Base-by-base conservation (phyloP, 1,284 basidiomycete genomes). In the Anthracocystis walkeri region DNA sequence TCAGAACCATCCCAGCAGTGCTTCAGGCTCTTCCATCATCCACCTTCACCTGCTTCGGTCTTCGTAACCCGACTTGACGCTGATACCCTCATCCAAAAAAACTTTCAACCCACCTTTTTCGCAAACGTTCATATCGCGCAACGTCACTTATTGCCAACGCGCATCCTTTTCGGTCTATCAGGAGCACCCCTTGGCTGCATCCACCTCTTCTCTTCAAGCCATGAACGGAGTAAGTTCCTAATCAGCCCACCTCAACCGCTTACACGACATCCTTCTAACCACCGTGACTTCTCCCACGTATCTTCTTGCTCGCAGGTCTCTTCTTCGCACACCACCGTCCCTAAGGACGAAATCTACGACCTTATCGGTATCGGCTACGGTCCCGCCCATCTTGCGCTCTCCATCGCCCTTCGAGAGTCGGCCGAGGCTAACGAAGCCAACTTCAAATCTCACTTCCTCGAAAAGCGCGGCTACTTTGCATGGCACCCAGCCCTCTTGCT, bases 401-500 rank as follows among this genome's bases (percentile, higher is more conserved):
- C 81, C 21, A 83, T 85, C 49, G 65, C 82, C 6, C 70, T 85
- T 23, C 69, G 77, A 38, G 83, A 84, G 67, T 79, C 67, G n/a
- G 58, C 59, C 18, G 79, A 81, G 42, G 80, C 75, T 27, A 45
- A 52, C 51, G 69, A 78, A 14, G 49, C 58, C 6, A 48, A 61
- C 49, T 79, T 82, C 62, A 75, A 77, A 42, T 66, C 68, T 20
- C 63, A 70, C 56, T 84, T 84, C 46, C 64, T 84, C 27, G 83
- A 84, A 61, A 66, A 67, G 48, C 81, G 81, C 38, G 58, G 68
- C n/a, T 40, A 75, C 50, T 84, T 84, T 70, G 82, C 82, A 23
- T 84, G 83, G 83, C 83, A 85, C 48, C 81, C 81, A 10, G 67
- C 80, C 4, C 75, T 85, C 12, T 66, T 85, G 6, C 76, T 85